A percentile compares a stretch with the other conserved stretches of the same genome.
Conservation (phyloP, 805 yeast genomes). For the Candida xiaguanensis region DNA sequence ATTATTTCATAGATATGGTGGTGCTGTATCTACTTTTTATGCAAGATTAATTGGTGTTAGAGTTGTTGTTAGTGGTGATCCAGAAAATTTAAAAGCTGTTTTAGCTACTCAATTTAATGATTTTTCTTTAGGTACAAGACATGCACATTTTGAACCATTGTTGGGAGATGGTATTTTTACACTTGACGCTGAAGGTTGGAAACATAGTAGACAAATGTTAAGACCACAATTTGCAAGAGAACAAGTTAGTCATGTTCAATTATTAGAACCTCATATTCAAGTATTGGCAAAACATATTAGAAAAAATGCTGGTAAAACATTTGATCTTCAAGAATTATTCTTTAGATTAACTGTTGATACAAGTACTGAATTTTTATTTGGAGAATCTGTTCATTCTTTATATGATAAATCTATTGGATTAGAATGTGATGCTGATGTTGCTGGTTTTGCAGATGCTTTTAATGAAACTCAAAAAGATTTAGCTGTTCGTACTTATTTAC, state of each 20-base stretch:
- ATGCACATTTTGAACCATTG: slow-evolving; percentile 32
- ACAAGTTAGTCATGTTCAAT: slow-evolving; percentile 37
- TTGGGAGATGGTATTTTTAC: slow-evolving; percentile 44
- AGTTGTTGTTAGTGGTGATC: slow-evolving; percentile 29
- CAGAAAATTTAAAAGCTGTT: slow-evolving; percentile 40
- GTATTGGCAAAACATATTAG: slow-evolving; percentile 28
- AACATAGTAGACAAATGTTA: slow-evolving; percentile 40
- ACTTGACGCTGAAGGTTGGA: slow-evolving; percentile 41
- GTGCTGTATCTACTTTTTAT: slow-evolving; percentile 5
- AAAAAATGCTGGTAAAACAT: slow-evolving; percentile 20
- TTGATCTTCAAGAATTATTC: slow-evolving; percentile 38
- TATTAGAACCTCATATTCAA: slow-evolving; percentile 40
- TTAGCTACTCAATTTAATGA: slow-evolving; percentile 42
- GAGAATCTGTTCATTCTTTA: slow-evolving; percentile 34
- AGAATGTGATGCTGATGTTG: slow-evolving; percentile 24
- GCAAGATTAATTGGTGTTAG: slow-evolving; percentile 18
- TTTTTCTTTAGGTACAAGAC: slow-evolving; percentile 37
- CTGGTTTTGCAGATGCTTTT: slow-evolving; percentile 31
- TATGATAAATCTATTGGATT: slow-evolving; percentile 21
- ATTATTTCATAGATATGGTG: background rate
- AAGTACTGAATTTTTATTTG: slow-evolving; percentile 40
- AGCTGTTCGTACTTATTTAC: slow-evolving; percentile 23
- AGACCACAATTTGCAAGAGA: slow-evolving; percentile 44
- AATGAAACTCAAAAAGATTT: slow-evolving; percentile 31
- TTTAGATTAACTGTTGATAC: slow-evolving; percentile 39